Evolutionary conservation across 192 early-diverging fungal species (phyloP), one percentile per base, ranked within the genome.

Genomic region (Pilaira anomala): DNA sequence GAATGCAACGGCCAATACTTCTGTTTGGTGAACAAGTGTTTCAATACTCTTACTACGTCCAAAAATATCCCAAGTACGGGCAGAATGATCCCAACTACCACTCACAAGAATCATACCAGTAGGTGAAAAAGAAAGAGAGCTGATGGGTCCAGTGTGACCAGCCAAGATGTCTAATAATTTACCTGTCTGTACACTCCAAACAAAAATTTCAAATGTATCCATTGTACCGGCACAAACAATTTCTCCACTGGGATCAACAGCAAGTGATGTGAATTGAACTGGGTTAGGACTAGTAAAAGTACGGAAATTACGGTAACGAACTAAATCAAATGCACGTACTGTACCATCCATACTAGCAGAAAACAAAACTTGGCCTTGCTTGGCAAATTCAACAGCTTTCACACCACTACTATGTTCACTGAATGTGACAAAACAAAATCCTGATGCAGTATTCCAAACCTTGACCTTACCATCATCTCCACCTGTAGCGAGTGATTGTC

Each of bases 101-200:
- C 92, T 92, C 0, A 88, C 92, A 24, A 99, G 76, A 14, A 82
- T 71, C 44, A 91, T 80, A 14, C 92, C 92, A 41, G 86, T 79
- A 5, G 92, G 89, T 29, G 91, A 92, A 76, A 99, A 99, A 0
- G 83, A 83, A 51, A 99, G 76, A 5, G 76, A 72, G 58, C 88
- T 88, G 48, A 99, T 84, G 0, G 98, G 96, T 1, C 89, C 98
- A 65, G 91, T 87, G 69, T 99, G 98, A 2, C 96, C 98, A 29
- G 85, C 80, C 21, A 97, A 76, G 54, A 98, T 89, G 69, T 99
- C 98, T 22, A 99, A 77, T 46, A 98, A 78, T 67, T 95, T 93
- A n/a, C 98, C 98, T 0, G 95, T 99, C 71, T 98, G 96, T 65
- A 99, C 93, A 57, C 91, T 93, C 98, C 98, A 99, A 61, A 98